Conservation (phyloP, 2,329 filamentous ascomycete species). For the Colletotrichum sp. region DNA sequence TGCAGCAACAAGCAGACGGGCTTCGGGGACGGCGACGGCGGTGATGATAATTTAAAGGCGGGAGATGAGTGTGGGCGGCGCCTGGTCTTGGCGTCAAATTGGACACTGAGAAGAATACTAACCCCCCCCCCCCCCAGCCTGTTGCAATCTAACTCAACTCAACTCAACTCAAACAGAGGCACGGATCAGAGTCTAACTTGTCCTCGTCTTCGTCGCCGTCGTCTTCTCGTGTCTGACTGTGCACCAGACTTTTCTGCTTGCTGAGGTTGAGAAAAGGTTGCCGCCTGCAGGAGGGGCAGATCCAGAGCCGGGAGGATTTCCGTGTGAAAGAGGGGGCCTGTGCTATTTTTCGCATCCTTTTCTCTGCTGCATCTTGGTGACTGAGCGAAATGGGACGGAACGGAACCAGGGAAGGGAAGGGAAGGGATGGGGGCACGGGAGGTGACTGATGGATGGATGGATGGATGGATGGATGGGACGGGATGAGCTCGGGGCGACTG, state of each 20-base stretch:
- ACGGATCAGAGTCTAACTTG: not conserved
- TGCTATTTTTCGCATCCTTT: conserved; percentile 6
- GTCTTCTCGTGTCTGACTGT: not conserved
- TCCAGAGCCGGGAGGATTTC: not conserved
- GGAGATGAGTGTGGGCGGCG: not conserved
- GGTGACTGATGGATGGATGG: not conserved
- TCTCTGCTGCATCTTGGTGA: not conserved
- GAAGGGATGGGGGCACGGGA: not conserved
- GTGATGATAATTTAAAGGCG: not conserved
- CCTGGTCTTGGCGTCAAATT: not conserved
- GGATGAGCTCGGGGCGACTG: not conserved
- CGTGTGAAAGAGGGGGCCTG: not conserved
- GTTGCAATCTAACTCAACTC: not conserved
- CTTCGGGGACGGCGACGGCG: conserved; percentile 3
- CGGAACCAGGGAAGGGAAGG: not conserved
- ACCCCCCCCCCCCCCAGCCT: too few relatives aligned
- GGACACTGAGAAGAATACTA: not conserved
- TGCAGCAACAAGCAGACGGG: not conserved
- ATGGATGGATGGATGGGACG: not conserved
- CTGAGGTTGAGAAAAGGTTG: not conserved
- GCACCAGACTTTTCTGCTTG: not conserved
- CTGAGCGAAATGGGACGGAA: not conserved
- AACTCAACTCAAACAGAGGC: not conserved
- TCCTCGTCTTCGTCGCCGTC: not conserved
- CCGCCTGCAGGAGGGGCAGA: not conserved